phyloP scores from a whole-genome alignment of 2,329 filamentous ascomycete genomes.

The Pseudocercospora fuligena region DNA sequence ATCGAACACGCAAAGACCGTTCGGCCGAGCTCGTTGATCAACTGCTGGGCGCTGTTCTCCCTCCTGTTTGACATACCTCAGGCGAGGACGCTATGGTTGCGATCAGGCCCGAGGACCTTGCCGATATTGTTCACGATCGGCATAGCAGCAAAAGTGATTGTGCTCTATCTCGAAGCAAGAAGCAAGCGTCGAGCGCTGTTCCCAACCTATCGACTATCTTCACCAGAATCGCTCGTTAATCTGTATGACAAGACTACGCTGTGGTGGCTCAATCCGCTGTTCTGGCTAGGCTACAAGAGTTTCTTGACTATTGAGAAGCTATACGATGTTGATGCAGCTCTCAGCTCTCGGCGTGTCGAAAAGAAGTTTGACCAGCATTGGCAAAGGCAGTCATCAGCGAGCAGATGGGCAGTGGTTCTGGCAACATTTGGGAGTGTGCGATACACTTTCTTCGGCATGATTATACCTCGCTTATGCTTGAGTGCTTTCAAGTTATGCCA shows the following conservation, averaged over 20 bases:
- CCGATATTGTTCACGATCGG: constrained; percentile 25
- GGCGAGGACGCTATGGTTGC: constrained; percentile 32
- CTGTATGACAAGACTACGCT: constrained; percentile 39
- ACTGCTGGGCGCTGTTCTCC: constrained; percentile 27
- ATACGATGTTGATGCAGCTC: constrained; percentile 27
- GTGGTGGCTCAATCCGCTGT: constrained; percentile 46
- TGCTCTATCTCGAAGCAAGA: constrained; percentile 30
- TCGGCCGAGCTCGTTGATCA: constrained; percentile 29
- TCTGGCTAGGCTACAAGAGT: constrained; percentile 37
- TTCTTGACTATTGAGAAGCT: constrained; percentile 33
- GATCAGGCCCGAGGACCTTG: constrained; percentile 20
- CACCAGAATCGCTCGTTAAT: constrained; percentile 29
- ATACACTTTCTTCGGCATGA: constrained; percentile 16
- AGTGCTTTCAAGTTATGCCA: constrained; percentile 28
- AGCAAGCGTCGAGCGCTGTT: constrained; percentile 28
- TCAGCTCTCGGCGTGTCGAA: constrained; percentile 22
- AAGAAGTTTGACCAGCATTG: constrained; percentile 16
- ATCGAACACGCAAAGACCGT: constrained; percentile 27
- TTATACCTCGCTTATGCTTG: constrained; percentile 23
- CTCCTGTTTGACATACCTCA: constrained; percentile 29
- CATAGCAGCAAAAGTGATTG: constrained; percentile 25
- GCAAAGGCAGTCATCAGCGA: constrained; percentile 7
- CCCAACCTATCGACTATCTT: constrained; percentile 21
- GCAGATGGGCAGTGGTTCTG: constrained; percentile 16
- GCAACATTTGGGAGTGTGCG: constrained; percentile 9